phyloP scores from a whole-genome alignment of 192 early-diverging fungal genomes.

The Coemansia guatemalensis region DNA sequence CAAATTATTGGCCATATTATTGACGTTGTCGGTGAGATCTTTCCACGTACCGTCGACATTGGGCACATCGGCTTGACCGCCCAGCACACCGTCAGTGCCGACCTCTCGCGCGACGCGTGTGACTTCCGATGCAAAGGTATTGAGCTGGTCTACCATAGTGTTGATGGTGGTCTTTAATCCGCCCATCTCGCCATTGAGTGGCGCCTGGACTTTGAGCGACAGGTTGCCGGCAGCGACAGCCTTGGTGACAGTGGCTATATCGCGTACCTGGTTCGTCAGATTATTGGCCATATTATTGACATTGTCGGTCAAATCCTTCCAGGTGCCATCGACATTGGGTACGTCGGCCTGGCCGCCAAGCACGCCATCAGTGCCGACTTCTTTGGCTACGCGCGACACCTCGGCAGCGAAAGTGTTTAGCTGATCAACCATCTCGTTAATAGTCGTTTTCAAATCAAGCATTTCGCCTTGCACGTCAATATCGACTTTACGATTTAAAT shows the following conservation, averaged over 20 bases:
- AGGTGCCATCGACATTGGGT: slow-evolving; percentile 50
- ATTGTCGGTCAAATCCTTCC: slow-evolving; percentile 59
- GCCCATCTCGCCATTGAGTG: slow-evolving; percentile 58
- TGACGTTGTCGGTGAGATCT: slow-evolving; percentile 59
- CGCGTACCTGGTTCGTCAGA: slow-evolving; percentile 57
- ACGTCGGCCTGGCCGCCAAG: slow-evolving; percentile 62
- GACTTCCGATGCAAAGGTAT: slow-evolving; percentile 56
- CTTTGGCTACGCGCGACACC: slow-evolving; percentile 65
- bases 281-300: slow-evolving; percentile 64
- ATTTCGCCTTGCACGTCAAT: slow-evolving; percentile 56
- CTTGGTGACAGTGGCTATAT: slow-evolving; percentile 57
- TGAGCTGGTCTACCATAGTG: slow-evolving; percentile 60
- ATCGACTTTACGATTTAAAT: slow-evolving; percentile 16
- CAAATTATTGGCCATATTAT: slow-evolving; percentile 61
- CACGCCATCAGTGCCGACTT: slow-evolving; percentile 67
- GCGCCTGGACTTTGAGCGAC: slow-evolving; percentile 50
- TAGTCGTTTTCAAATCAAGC: slow-evolving; percentile 60
- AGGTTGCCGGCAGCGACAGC: slow-evolving; percentile 59
- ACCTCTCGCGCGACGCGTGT: slow-evolving; percentile 57
- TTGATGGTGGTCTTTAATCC: slow-evolving; percentile 65
- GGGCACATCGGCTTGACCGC: slow-evolving; percentile 50
- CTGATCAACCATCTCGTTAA: slow-evolving; percentile 56
- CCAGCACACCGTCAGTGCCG: slow-evolving; percentile 60
- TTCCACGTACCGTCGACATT: slow-evolving; percentile 59
- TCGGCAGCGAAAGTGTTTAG: slow-evolving; percentile 38